Percentiles rank a stretch among this genome's conserved stretches.
Evolutionary conservation across 192 early-diverging fungal species (phyloP).

Genomic region (Phlyctochytrium planicorne): DNA sequence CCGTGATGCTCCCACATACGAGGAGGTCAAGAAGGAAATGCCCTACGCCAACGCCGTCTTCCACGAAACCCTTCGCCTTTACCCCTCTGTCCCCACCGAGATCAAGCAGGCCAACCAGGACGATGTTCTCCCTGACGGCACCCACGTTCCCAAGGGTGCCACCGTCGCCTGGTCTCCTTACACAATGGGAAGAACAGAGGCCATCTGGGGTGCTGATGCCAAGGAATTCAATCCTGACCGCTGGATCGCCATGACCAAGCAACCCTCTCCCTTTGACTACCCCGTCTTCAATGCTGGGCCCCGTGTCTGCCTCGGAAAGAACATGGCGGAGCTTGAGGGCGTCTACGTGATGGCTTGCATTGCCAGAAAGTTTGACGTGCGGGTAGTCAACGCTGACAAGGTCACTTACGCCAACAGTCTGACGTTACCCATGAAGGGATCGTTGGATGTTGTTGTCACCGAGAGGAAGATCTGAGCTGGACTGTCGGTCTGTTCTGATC

Average conservation of each 20-base stretch:
- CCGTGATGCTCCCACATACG: conserved; percentile 25
- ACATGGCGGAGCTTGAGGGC: conserved; percentile 38
- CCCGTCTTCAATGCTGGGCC: conserved; percentile 43
- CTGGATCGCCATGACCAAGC: conserved; percentile 50
- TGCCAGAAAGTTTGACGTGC: conserved; percentile 27
- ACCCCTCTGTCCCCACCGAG: conserved; percentile 66
- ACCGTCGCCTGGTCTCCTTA: conserved; percentile 47
- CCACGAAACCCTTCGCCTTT: conserved; percentile 61
- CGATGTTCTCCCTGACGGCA: conserved; percentile 62
- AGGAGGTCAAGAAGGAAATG: conserved; percentile 39
- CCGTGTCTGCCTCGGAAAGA: conserved; percentile 39
- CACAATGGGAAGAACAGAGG: conserved; percentile 46
- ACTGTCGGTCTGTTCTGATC: too few species aligned
- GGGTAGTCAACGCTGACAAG: conserved; percentile 5
- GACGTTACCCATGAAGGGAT: conserved; percentile 26
- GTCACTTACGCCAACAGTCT: conserved; percentile 21
- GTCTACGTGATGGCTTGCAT: conserved; percentile 33
- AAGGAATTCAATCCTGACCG: conserved; percentile 62
- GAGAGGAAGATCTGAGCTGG: background rate
- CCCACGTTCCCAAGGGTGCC: conserved; percentile 48
- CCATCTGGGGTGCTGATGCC: conserved; percentile 68
- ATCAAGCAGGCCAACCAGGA: conserved; percentile 55
- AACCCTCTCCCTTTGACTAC: conserved; percentile 38
- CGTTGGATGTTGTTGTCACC: background rate
- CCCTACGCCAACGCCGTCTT: conserved; percentile 57